A percentile compares a stretch with the other conserved stretches of the same genome.
Evolutionary conservation across 495 filamentous ascomycete species (phyloP).

Genomic region (Amniculicola lignicola): DNA sequence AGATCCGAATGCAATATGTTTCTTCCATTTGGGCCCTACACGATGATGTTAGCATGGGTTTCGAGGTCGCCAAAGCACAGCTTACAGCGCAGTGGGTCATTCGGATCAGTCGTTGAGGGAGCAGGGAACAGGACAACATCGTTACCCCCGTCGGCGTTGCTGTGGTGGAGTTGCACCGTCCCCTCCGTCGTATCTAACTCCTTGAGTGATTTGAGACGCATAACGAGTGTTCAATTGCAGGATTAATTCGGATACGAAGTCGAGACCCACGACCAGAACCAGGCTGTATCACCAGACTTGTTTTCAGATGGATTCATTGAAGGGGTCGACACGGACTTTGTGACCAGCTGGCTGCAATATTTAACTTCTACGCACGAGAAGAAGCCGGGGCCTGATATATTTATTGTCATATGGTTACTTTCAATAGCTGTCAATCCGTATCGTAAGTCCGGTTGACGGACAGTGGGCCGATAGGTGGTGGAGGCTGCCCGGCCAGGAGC

Average conservation of each 20-base stretch:
- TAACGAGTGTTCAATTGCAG: neutral
- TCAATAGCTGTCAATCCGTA: too few relatives aligned
- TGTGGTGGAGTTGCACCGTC: slow-evolving; percentile 37
- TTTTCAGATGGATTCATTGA: slow-evolving; percentile 22
- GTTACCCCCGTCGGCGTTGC: slow-evolving; percentile 1
- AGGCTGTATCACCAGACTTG: slow-evolving; percentile 4
- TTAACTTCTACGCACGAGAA: too few relatives aligned
- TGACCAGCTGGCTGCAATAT: too few relatives aligned
- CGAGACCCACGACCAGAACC: slow-evolving; percentile 27
- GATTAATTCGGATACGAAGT: slow-evolving; percentile 24
- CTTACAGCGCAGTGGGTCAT: slow-evolving; percentile 39
- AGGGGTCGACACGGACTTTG: too few relatives aligned
- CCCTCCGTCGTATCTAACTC: slow-evolving; percentile 41
- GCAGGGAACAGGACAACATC: slow-evolving; percentile 27
- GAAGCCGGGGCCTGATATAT: too few relatives aligned
- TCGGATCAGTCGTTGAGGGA: slow-evolving; percentile 34
- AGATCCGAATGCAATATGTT: slow-evolving; percentile 35
- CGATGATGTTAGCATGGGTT: too few relatives aligned
- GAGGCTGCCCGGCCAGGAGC: too few relatives aligned
- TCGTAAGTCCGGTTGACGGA: too few relatives aligned
- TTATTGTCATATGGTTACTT: too few relatives aligned
- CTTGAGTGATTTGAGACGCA: slow-evolving; percentile 32
- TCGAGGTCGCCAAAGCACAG: too few relatives aligned
- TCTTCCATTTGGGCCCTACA: slow-evolving; percentile 42
- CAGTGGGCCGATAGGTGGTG: too few relatives aligned